A percentile compares a stretch with the other conserved stretches of the same genome.
These are phyloP conservation scores for Phialophora chinensis DNA, from an alignment of 2,329 filamentous ascomycete genomes.

Conservation along the genomic window DNA sequence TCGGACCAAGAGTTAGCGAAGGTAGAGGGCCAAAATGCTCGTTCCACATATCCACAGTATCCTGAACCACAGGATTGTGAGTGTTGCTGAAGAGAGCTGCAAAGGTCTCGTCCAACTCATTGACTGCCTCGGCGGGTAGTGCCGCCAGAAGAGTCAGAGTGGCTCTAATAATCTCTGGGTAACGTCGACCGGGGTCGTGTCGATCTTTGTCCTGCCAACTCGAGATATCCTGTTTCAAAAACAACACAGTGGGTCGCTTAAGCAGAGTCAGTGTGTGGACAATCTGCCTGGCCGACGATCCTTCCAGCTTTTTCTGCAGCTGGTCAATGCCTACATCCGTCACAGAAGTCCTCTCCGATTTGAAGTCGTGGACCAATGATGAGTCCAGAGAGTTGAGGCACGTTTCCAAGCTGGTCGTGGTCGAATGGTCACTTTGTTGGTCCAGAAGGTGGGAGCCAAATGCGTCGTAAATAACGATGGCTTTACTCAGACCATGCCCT, in stretches of 20 bases:
- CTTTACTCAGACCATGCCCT: background rate
- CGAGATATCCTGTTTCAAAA: slow-evolving; percentile 40
- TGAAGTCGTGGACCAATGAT: slow-evolving; percentile 8
- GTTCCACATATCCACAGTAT: slow-evolving; percentile 71
- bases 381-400: slow-evolving; percentile 22
- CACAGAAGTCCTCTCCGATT: slow-evolving; percentile 1
- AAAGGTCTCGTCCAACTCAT: background rate
- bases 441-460: slow-evolving; percentile 13
- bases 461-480: slow-evolving; percentile 16
- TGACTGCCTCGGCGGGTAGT: background rate
- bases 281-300: background rate
- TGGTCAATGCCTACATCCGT: background rate
- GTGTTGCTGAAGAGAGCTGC: background rate
- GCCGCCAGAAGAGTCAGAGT: background rate
- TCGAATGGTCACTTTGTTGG: background rate
- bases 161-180: background rate
- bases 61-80: slow-evolving; percentile 50
- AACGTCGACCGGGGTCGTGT: background rate
- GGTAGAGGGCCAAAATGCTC: slow-evolving; percentile 66
- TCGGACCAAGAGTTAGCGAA: slow-evolving; percentile 67
- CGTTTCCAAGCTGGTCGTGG: slow-evolving; percentile 14
- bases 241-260: slow-evolving; percentile 41
- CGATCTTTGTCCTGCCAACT: background rate
- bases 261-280: slow-evolving; percentile 12
- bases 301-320: slow-evolving; percentile 15